A percentile compares a stretch with the other conserved stretches of the same genome.
Evolutionary conservation across 2,329 filamentous ascomycete genomes (phyloP).

Genomic region (Teratosphaeria nubilosa): DNA sequence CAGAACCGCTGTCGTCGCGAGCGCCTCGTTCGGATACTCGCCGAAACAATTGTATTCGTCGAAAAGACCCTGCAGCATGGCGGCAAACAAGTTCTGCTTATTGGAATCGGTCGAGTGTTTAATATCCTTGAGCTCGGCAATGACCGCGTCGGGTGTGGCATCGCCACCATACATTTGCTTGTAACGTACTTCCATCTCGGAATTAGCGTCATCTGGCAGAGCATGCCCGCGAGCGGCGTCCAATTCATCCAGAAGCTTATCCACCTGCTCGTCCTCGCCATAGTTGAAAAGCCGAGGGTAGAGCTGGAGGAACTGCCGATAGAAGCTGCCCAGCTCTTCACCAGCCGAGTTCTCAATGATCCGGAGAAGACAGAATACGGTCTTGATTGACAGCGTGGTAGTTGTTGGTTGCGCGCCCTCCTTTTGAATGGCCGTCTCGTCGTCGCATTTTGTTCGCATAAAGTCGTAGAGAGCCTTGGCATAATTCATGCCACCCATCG

Average conservation of each 20-base stretch:
- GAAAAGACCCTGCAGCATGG: conserved; percentile 96
- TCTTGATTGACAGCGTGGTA: conserved; percentile 72
- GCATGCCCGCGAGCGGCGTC: conserved; percentile 44
- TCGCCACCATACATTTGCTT: conserved; percentile 96
- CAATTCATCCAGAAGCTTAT: conserved; percentile 70
- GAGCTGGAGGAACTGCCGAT: conserved; percentile 79
- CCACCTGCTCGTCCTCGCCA: conserved; percentile 63
- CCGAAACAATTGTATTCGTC: conserved; percentile 95
- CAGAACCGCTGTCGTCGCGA: conserved; percentile 89
- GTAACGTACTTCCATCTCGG: conserved; percentile 93
- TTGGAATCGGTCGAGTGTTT: conserved; percentile 75
- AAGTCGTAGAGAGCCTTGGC: conserved; percentile 67
- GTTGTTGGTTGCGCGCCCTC: conserved; percentile 57
- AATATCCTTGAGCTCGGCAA: conserved; percentile 73
- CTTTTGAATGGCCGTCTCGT: conserved; percentile 67
- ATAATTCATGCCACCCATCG: conserved; percentile 42
- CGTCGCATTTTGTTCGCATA: conserved; percentile 69
- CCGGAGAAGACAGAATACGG: conserved; percentile 68
- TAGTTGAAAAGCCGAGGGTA: conserved; percentile 96
- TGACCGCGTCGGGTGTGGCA: conserved; percentile 73
- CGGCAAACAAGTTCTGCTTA: conserved; percentile 91
- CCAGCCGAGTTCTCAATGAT: conserved; percentile 55
- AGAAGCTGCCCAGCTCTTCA: conserved; percentile 64
- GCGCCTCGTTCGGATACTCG: conserved; percentile 89
- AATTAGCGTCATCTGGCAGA: conserved; percentile 67